Evolutionary conservation across 2,329 filamentous ascomycete genomes (phyloP), one percentile per base, ranked within the genome.

Genomic region (Neoscytalidium dimidiatum): DNA sequence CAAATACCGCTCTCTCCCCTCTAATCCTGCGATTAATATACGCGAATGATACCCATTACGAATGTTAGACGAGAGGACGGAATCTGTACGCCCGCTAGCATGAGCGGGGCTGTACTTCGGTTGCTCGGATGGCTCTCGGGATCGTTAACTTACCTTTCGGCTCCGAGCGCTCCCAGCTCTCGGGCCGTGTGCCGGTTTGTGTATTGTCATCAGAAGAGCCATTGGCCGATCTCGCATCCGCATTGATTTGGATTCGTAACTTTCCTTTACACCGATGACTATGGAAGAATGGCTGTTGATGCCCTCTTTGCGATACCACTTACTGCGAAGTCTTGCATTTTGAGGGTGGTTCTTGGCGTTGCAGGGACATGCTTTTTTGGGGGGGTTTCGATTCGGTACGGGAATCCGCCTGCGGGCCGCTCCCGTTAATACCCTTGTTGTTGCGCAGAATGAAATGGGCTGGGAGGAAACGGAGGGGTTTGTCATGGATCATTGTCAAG

Each of bases 231-330:
- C 28, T 44, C 48, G 35, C n/a, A 52, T 26, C 26, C 38, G 44
- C 51, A 21, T 65, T 51, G 17, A 21, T 61, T 52, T 21, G 11
- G 3, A 63, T 65, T 68, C 53, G 52, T 56, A 65, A 64, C 53
- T 51, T 41, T 68, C 67, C 46, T 62, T 64, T 66, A 65, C 38
- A 68, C 13, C 26, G 23, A n/a, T 52, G 41, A n/a, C 33, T 17
- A 14, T 69, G 44, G 63, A 67, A 64, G 67, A 68, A 65, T 64
- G 69, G 51, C 51, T 41, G 62, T 35, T 68, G 63, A 67, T 68
- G 66, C 21, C 23, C 21, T 19, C 43, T 21, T 41, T 56, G 60
- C 35, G 60, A 62, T 53, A 53, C 60, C 48, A 49, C 60, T 62
- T 35, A 51, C 21, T 23, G 41, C 60, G 48, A 29, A n/a, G 13